phyloP scores from a whole-genome alignment of 257 asterid species.

The Paraleonurus japonicus region DNA sequence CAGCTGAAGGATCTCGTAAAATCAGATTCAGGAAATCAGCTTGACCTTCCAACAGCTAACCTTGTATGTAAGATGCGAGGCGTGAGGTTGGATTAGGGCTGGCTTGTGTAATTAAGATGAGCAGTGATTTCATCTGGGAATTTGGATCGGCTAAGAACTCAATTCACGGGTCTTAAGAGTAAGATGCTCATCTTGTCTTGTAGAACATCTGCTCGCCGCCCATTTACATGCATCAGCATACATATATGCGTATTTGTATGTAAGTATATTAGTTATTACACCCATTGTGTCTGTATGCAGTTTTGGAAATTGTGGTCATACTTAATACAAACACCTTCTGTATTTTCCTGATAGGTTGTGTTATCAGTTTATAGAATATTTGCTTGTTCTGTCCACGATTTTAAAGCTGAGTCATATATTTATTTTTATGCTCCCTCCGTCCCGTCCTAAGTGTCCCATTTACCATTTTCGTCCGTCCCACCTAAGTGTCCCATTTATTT shows the following conservation, averaged over 20 bases:
- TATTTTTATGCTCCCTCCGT: too few species aligned
- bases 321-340: background rate
- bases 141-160: background rate
- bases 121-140: background rate
- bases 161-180: background rate
- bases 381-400: background rate
- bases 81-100: constrained; percentile 49
- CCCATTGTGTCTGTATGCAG: background rate
- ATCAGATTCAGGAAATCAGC: constrained; percentile 67
- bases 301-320: constrained; percentile 1
- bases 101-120: background rate
- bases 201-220: background rate
- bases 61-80: constrained; percentile 93
- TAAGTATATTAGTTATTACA: background rate
- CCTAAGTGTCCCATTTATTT: too few species aligned
- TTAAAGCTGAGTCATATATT: background rate
- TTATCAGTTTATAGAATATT: background rate
- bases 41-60: constrained; percentile 82
- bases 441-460: too few species aligned
- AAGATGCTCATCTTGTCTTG: background rate
- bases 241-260: background rate
- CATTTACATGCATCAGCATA: background rate
- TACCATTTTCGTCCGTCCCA: too few species aligned
- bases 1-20: constrained; percentile 78
- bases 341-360: background rate